Conservation (phyloP, 306 rosid species). For the Vigna angularis region DNA sequence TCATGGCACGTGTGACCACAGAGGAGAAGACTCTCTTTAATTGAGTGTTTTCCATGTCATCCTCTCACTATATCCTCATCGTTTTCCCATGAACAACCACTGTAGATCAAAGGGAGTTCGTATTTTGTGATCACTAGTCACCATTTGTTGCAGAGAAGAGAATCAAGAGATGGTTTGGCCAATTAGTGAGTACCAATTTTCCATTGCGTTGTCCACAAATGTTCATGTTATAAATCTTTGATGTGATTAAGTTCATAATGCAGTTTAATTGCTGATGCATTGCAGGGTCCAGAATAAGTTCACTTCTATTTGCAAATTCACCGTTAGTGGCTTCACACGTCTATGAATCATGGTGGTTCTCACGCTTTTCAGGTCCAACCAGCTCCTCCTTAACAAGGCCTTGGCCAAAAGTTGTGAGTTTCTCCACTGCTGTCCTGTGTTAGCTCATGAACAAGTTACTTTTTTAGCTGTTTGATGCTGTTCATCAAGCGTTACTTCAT, state of each 20-base stretch:
- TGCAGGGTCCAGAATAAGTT: conserved; percentile 60
- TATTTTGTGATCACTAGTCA: not conserved
- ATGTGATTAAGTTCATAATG: not conserved
- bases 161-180: conserved; percentile 57
- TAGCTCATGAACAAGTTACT: not conserved
- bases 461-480: not conserved
- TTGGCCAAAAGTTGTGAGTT: conserved; percentile 55
- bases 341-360: conserved; percentile 44
- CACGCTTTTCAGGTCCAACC: conserved; percentile 39
- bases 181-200: conserved; percentile 57
- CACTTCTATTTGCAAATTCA: conserved; percentile 52
- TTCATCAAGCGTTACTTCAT: conserved; percentile 17
- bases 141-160: conserved; percentile 38
- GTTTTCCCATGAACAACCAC: conserved; percentile 28
- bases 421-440: not conserved
- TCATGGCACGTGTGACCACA: conserved; percentile 38
- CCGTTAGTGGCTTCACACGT: conserved; percentile 40
- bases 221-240: not conserved
- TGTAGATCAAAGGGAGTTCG: not conserved
- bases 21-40: conserved; percentile 34
- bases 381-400: conserved; percentile 41
- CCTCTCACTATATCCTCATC: not conserved
- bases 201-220: not conserved
- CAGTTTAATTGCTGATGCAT: not conserved
- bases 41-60: conserved; percentile 31